Conservation (phyloP, 2,329 filamentous ascomycete species). For the Cladophialophora carrionii region DNA sequence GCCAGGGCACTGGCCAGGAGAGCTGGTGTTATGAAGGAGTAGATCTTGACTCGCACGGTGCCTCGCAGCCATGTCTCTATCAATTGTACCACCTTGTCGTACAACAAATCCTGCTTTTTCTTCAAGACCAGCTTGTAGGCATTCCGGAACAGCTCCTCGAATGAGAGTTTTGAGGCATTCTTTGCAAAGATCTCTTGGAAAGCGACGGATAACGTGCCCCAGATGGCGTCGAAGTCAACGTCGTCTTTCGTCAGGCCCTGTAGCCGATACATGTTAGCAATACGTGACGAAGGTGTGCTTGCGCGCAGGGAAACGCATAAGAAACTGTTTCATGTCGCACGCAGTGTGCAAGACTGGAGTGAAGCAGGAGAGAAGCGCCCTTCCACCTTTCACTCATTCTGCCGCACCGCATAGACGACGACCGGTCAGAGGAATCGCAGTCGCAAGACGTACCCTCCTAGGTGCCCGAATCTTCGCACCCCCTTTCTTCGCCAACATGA, state of each 20-base stretch:
- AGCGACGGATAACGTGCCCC: constrained; percentile 75
- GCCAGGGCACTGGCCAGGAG: constrained; percentile 61
- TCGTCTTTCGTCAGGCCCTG: constrained; percentile 63
- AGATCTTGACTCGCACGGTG: constrained; percentile 72
- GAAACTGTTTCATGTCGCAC: background rate
- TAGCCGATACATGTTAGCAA: constrained; percentile 14
- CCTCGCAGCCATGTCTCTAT: constrained; percentile 79
- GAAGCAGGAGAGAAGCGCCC: background rate
- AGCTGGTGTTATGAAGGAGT: constrained; percentile 69
- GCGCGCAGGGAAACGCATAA: background rate
- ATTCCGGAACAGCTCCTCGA: constrained; percentile 91
- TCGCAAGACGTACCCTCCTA: constrained; percentile 60
- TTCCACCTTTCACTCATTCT: background rate
- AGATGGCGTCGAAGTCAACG: constrained; percentile 83
- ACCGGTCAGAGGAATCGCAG: background rate
- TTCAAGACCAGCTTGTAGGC: constrained; percentile 92
- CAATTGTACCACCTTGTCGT: constrained; percentile 76
- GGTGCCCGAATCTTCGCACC: constrained; percentile 67
- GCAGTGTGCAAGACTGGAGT: no score
- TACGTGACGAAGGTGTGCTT: background rate
- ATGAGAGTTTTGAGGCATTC: constrained; percentile 85
- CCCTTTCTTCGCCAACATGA: constrained; percentile 58
- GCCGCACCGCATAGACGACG: background rate
- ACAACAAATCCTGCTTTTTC: constrained; percentile 81
- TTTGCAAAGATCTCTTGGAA: constrained; percentile 88